Percentiles rank a stretch among this genome's conserved stretches.
These are phyloP conservation scores for Neonectria punicea DNA, from an alignment of 2,329 filamentous ascomycete genomes.

Conservation along the genomic window DNA sequence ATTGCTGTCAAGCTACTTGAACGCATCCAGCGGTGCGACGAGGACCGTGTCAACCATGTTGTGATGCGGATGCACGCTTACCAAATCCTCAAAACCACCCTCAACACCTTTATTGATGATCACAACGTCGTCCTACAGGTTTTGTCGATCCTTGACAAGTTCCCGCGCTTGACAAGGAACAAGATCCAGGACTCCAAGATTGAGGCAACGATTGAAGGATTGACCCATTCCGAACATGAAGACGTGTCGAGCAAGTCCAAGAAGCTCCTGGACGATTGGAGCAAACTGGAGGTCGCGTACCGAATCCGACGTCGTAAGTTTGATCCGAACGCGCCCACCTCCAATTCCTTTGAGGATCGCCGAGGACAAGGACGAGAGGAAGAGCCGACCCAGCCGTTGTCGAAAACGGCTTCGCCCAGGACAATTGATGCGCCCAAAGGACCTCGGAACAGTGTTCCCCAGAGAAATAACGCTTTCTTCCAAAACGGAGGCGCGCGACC, in stretches of 20 bases:
- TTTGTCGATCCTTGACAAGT: conserved; percentile 86
- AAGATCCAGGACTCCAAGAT: conserved; percentile 98
- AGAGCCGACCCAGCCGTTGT: conserved; percentile 49
- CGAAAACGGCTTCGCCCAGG: conserved; percentile 55
- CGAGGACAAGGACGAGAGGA: conserved; percentile 60
- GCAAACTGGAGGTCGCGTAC: conserved; percentile 88
- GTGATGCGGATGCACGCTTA: conserved; percentile 98
- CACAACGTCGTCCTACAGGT: conserved; percentile 90
- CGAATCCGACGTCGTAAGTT: conserved; percentile 91
- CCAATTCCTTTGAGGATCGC: conserved; percentile 71
- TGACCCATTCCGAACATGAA: conserved; percentile 76
- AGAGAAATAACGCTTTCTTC: conserved; percentile 64
- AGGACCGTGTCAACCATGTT: conserved; percentile 86
- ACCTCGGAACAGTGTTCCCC: conserved; percentile 68
- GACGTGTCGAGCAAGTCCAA: conserved; percentile 78
- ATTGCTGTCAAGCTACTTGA: conserved; percentile 94
- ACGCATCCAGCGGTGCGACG: conserved; percentile 87
- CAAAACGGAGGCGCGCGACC: conserved; percentile 50
- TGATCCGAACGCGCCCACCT: conserved; percentile 71
- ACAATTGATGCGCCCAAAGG: conserved; percentile 66
- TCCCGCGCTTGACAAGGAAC: conserved; percentile 92
- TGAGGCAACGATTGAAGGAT: conserved; percentile 78
- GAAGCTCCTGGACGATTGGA: conserved; percentile 84
- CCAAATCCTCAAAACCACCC: conserved; percentile 87
- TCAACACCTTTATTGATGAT: conserved; percentile 89